Evolutionary conservation across 2,329 filamentous ascomycete genomes (phyloP).

Genomic region (Nemania sp.): DNA sequence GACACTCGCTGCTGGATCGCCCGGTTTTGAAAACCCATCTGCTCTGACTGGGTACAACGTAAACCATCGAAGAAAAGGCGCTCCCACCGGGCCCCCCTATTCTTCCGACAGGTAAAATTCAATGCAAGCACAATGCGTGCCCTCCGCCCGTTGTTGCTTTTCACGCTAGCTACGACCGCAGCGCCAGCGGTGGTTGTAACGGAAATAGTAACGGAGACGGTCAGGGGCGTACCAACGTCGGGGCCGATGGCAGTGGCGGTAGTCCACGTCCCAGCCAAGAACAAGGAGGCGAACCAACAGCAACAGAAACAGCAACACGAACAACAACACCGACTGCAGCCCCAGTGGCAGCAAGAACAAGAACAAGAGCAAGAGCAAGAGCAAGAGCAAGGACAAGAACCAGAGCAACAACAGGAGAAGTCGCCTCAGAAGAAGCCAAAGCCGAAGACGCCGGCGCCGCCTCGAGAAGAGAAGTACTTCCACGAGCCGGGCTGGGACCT

Average conservation of each 20-base stretch:
- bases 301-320: not conserved
- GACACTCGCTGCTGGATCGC: not conserved
- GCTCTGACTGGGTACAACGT: no score
- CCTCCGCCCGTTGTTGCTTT: constrained; percentile 10
- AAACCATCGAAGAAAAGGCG: no score
- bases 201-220: constrained; percentile 3
- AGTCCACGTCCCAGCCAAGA: not conserved
- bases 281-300: not conserved
- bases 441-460: not conserved
- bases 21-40: not conserved
- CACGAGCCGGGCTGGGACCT: constrained; percentile 65
- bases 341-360: not conserved
- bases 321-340: not conserved
- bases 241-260: not conserved
- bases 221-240: not conserved
- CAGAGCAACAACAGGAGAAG: not conserved
- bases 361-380: not conserved
- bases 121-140: constrained; percentile 9
- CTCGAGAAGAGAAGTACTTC: constrained; percentile 60
- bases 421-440: not conserved
- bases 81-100: no score
- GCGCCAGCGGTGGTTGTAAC: constrained; percentile 14
- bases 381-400: not conserved
- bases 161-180: constrained; percentile 4
- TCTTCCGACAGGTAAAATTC: not conserved